Conservation (phyloP, 2,329 filamentous ascomycete genomes). For the Tolypocladium ovalisporum region DNA sequence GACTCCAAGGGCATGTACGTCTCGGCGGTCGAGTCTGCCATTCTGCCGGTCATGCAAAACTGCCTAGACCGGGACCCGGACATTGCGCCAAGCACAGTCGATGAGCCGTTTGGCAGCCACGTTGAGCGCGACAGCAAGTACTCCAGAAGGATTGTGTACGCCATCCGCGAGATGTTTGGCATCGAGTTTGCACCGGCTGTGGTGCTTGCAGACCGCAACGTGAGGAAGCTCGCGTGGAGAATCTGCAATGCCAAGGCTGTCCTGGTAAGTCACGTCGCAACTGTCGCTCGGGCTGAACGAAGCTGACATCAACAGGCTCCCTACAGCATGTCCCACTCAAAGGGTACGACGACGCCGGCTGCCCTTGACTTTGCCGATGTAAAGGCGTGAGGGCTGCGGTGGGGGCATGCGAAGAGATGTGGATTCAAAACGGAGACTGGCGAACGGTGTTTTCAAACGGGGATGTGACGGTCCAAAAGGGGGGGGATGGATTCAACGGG, state of each 20-base stretch:
- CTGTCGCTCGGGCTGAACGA: background rate
- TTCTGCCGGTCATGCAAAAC: slow-evolving; percentile 78
- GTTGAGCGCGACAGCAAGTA: slow-evolving; percentile 86
- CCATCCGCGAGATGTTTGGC: slow-evolving; percentile 92
- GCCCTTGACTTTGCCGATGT: slow-evolving; percentile 25
- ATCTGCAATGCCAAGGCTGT: slow-evolving; percentile 95
- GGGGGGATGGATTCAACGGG: background rate
- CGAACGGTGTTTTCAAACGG: background rate
- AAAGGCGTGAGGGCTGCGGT: slow-evolving; percentile 6
- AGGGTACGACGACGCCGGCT: slow-evolving; percentile 49
- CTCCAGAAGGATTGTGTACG: slow-evolving; percentile 82
- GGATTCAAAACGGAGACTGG: background rate
- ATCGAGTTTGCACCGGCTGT: slow-evolving; percentile 91
- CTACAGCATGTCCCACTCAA: slow-evolving; percentile 59
- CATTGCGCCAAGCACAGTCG: slow-evolving; percentile 68
- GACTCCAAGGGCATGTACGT: slow-evolving; percentile 52
- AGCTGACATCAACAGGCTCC: slow-evolving; percentile 41
- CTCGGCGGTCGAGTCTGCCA: slow-evolving; percentile 59
- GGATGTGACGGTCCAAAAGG: background rate
- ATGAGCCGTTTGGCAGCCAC: slow-evolving; percentile 74
- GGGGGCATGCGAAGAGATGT: background rate
- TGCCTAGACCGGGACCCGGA: slow-evolving; percentile 89
- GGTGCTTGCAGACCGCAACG: slow-evolving; percentile 82
- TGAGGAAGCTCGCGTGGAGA: slow-evolving; percentile 84
- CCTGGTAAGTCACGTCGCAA: slow-evolving; percentile 52